Evolutionary conservation across 192 early-diverging fungal species (phyloP), one percentile per base, ranked within the genome.

Genomic region (Podila epigama): DNA sequence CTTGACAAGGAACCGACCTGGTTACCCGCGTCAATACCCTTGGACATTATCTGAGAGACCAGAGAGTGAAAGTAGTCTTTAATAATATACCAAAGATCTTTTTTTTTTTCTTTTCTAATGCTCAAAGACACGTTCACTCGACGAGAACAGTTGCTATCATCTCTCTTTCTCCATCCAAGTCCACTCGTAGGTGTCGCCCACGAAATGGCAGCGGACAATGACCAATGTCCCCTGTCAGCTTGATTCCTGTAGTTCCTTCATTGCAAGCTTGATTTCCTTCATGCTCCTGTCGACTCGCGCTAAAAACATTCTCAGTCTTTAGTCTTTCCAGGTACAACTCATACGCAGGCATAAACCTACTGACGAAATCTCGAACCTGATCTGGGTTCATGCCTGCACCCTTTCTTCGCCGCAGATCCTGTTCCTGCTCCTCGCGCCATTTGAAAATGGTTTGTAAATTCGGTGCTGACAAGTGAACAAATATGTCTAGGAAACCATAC

Each of bases 371-470:
- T 5, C 81, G 61, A 12, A 98, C 90, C 79, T 95, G 86, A n/a
- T 88, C 82, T 51, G 92, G 87, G 1, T 82, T 83, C 78, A 98
- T 77, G 3, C 92, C 92, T 12, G 40, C 39, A 9, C 88, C 86
- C 25, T 79, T 84, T 12, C 63, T 60, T 9, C 50, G 56, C 56
- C 79, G 61, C 84, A 92, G 72, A 35, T 77, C 56, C 34, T 92
- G 84, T 69, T 98, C 97, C 77, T 97, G 96, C 50, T 98, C 81
- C 55, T 86, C 84, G 54, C 97, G 84, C 97, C 97, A 98, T 44
- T 85, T 63, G 81, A 93, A 96, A 0, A 97, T 90, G 2, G 89
- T 73, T 12, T 83, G 70, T 18, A 92, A 58, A 57, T 91, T 83
- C 0, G 82, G 51, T 1, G 92, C 82, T 4, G 84, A 79, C 40